These are phyloP conservation scores for Trichoderma sp. DNA, from an alignment of 2,329 filamentous ascomycete genomes.

Conservation along the genomic window DNA sequence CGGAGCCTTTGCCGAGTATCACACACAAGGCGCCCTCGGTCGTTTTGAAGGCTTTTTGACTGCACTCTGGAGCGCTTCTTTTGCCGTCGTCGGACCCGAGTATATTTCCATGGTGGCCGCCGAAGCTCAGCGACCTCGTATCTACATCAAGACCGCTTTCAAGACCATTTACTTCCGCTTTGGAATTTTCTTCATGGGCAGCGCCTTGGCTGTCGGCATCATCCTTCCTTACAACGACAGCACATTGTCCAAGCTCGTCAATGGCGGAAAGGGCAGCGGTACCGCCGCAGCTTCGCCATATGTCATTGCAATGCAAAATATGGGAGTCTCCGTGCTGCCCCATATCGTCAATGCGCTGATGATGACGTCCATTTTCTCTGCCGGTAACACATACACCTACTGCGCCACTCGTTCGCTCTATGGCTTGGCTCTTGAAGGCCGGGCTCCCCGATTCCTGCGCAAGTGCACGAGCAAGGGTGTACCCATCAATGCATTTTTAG, in stretches of 20 bases:
- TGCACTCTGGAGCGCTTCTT: slow-evolving; percentile 64
- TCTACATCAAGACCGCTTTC: slow-evolving; percentile 67
- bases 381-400: slow-evolving; percentile 55
- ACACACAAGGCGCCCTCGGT: slow-evolving; percentile 62
- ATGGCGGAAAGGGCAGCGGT: slow-evolving; percentile 39
- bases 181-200: slow-evolving; percentile 70
- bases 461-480: slow-evolving; percentile 63
- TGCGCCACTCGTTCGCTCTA: slow-evolving; percentile 54
- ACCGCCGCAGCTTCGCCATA: slow-evolving; percentile 62
- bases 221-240: slow-evolving; percentile 65
- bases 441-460: slow-evolving; percentile 54
- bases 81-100: slow-evolving; percentile 67
- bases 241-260: slow-evolving; percentile 53
- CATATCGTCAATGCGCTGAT: slow-evolving; percentile 59
- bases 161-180: slow-evolving; percentile 74
- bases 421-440: slow-evolving; percentile 52
- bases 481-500: slow-evolving; percentile 58
- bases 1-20: slow-evolving; percentile 51
- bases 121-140: slow-evolving; percentile 65
- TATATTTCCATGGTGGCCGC: slow-evolving; percentile 71
- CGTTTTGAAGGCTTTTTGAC: slow-evolving; percentile 70
- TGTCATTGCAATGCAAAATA: slow-evolving; percentile 62
- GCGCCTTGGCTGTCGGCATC: slow-evolving; percentile 66
- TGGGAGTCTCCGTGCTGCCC: slow-evolving; percentile 55
- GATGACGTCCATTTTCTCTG: slow-evolving; percentile 48